These are phyloP conservation scores for Fraxinus floribunda DNA, from an alignment of 305 asterid species.

Conservation along the genomic window DNA sequence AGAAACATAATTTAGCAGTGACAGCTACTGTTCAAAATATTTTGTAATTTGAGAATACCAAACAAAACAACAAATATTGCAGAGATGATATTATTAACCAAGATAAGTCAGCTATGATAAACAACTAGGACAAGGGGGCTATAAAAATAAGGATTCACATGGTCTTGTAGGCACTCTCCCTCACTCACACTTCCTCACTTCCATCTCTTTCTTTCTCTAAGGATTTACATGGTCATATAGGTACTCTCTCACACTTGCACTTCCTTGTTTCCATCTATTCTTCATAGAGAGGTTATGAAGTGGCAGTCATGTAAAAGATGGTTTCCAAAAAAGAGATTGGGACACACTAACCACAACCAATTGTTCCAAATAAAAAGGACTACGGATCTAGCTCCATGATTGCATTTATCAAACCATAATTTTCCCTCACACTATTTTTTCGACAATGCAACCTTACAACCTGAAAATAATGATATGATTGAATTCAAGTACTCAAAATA, in stretches of 20 bases:
- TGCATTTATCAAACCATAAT: neutral
- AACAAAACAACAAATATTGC: neutral
- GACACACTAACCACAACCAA: neutral
- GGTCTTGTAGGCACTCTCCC: neutral
- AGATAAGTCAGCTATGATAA: neutral
- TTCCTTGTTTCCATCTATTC: neutral
- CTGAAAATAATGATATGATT: neutral
- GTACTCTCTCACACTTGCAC: neutral
- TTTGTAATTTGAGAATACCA: neutral
- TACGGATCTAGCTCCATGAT: neutral
- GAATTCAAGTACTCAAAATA: neutral
- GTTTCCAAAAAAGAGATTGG: neutral
- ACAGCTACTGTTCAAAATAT: neutral
- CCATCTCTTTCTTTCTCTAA: neutral
- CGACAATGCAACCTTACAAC: neutral
- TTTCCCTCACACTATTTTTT: neutral
- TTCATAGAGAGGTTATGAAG: neutral
- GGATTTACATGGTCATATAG: neutral
- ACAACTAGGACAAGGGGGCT: neutral
- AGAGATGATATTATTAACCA: neutral
- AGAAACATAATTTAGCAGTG: neutral
- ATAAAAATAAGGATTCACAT: neutral
- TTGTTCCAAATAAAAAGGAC: neutral
- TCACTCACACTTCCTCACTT: neutral
- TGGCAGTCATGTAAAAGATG: neutral